Base-by-base conservation (phyloP, 2,329 filamentous ascomycete genomes). In the Didymella pomorum region DNA sequence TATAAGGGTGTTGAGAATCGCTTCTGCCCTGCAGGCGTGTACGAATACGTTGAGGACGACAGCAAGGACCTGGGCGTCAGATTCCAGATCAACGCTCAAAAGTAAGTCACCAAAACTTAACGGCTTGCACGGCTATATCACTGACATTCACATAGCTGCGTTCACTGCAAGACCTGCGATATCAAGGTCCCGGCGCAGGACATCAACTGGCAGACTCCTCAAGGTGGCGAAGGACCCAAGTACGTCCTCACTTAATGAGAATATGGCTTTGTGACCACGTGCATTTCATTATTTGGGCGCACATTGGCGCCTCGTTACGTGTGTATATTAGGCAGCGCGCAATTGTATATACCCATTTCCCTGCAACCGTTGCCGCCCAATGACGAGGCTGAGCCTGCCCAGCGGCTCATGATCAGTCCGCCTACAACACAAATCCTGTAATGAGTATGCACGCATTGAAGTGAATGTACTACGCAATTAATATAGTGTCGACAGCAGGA, bases 121-220 rank as follows among this genome's bases (percentile, higher is more conserved):
- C 7, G 2, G n/a, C 23, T 26, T 9, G 10, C 12, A 6, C 25
- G 21, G n/a, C 41, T 12, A 50, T 12, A 14, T n/a, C 11, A 41
- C 71, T 80, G 72, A 76, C 74, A 4, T 11, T 9, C 39, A 18
- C 21, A 39, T 68, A 97, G 93, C 80, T 99, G 95, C 77, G 96
- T 99, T 65, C 95, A 99, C 80, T 99, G 95, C 85, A 99, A 99
- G 85, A 99, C 95, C 14, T 99, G 95, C 77, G 95, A 99, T 78
- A 99, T 99, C 81, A 99, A 99, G 82, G 94, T 92, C 16, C 95
- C 95, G 8, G 87, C 89, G 62, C 95, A 99, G 81, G 95, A 98
- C 75, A 98, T 99, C 79, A 97, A 97, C 78, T 97, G 78, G 76
- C 67, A 92, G 69, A 95, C 95, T 29, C 95, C 95, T 7, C 93